These are phyloP conservation scores for Aspergillus panamensis DNA, from an alignment of 495 filamentous ascomycete species.

Conservation along the genomic window DNA sequence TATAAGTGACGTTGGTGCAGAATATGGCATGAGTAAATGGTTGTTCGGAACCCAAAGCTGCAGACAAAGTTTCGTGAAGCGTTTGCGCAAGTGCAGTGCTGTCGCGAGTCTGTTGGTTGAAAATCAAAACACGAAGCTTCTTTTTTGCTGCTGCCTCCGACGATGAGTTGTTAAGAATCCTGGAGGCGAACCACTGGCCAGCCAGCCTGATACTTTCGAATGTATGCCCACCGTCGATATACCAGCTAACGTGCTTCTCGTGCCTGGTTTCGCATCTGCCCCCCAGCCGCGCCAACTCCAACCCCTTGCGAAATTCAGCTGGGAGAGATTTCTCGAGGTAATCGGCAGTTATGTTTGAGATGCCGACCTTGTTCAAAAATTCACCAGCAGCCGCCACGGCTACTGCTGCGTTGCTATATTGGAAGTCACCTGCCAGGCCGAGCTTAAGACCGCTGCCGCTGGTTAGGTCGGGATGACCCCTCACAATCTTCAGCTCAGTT, in stretches of 20 bases:
- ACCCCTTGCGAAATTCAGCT: conserved; percentile 64
- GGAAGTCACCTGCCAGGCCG: conserved; percentile 75
- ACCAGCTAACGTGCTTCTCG: conserved; percentile 72
- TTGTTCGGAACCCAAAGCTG: conserved; percentile 47
- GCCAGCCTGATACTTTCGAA: conserved; percentile 79
- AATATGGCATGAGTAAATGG: conserved; percentile 82
- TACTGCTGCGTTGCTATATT: conserved; percentile 80
- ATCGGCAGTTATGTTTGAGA: conserved; percentile 43
- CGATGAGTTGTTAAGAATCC: conserved; percentile 47
- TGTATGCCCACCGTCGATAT: conserved; percentile 90
- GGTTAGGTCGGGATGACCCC: conserved; percentile 59
- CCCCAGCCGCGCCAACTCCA: conserved; percentile 70
- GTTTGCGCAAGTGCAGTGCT: conserved; percentile 62
- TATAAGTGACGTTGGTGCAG: conserved; percentile 83
- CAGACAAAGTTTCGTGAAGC: conserved; percentile 63
- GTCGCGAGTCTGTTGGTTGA: conserved; percentile 90
- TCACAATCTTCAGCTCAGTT: conserved; percentile 57
- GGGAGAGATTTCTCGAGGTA: conserved; percentile 53
- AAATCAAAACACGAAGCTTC: conserved; percentile 68
- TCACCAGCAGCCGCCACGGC: conserved; percentile 72
- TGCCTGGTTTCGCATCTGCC: conserved; percentile 78
- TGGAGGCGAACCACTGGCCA: conserved; percentile 72
- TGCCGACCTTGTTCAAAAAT: conserved; percentile 45
- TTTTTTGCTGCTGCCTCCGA: conserved; percentile 37
- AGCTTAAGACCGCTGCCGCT: conserved; percentile 55